Base-by-base conservation (phyloP, 2,329 filamentous ascomycete species). In the Penicillium psychrosexuale region DNA sequence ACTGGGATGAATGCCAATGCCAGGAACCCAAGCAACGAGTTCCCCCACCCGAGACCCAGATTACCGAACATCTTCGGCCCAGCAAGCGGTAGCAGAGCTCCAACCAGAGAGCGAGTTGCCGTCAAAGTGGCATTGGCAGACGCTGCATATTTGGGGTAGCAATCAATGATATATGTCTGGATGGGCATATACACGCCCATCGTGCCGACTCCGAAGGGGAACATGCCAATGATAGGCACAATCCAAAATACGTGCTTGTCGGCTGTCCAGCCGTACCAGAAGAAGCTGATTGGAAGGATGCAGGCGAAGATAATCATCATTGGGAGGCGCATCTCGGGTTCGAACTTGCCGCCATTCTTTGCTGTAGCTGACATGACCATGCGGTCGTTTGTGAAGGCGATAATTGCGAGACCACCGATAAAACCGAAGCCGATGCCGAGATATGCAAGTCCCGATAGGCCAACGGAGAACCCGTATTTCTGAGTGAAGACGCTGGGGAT, bases 91-190 rank as follows among this genome's bases (percentile, higher is more conserved):
- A 64, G 57, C 19, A 64, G 7, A 8, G 59, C 62, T 24, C 62
- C 62, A 19, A 64, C 57, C 28, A 86, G 68, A 2, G 78, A 82
- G 40, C 82, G 73, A 11, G 83, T 71, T 3, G 84, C 77, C 0
- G 81, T 80, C n/a, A 80, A 76, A 0, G 79, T 80, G 0, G 80
- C 82, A 28, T 80, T 79, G 0, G 80, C 80, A 47, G 69, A 74
- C 0, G 79, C 79, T 0, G 79, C 78, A 49, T 72, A 67, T 9
- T 70, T 74, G 0, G 75, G 72, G 15, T 78, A 78, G 55, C 77
- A 79, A 56, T 87, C 84, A 19, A 88, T 80, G 8, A 86, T 74
- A 61, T 88, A 88, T 15, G 82, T 84, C 47, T 84, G 81, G 40
- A 82, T 78, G 31, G 81, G 81, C 66, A 69, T 62, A 36, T 82